These are phyloP conservation scores for Oryza rufipogon DNA, from an alignment of 176 grass and related monocot species.

Conservation along the genomic window DNA sequence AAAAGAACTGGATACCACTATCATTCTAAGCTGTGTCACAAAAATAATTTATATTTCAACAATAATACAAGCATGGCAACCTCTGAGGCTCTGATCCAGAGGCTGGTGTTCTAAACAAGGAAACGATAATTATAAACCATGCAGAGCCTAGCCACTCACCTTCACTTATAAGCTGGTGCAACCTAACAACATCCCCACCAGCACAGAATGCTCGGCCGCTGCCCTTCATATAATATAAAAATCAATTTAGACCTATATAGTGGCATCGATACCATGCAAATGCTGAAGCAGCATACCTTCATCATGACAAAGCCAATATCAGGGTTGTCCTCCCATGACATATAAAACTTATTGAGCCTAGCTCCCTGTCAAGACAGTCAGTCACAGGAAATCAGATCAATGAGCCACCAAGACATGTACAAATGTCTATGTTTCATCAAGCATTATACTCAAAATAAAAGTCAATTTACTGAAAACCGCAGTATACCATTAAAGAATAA, in stretches of 20 bases:
- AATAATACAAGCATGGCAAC: neutral
- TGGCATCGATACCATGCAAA: slow-evolving; percentile 19
- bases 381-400: slow-evolving; percentile 25
- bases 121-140: neutral
- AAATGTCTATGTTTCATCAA: neutral
- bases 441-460: neutral
- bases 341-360: slow-evolving; percentile 83
- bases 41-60: neutral
- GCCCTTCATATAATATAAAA: slow-evolving; percentile 68
- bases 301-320: slow-evolving; percentile 96
- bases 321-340: slow-evolving; percentile 91
- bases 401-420: neutral
- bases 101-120: neutral
- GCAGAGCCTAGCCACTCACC: slow-evolving; percentile 41
- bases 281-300: slow-evolving; percentile 69
- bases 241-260: slow-evolving; percentile 43
- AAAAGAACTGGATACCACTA: neutral
- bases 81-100: neutral
- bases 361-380: slow-evolving; percentile 57
- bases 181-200: slow-evolving; percentile 65
- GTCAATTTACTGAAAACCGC: neutral
- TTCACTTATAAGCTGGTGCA: slow-evolving; percentile 54
- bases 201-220: slow-evolving; percentile 75
- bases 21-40: neutral
- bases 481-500: neutral